A percentile compares a stretch with the other conserved stretches of the same genome.
Conservation (phyloP, 768 basidiomycete species). For the Lentinula lateritia region DNA sequence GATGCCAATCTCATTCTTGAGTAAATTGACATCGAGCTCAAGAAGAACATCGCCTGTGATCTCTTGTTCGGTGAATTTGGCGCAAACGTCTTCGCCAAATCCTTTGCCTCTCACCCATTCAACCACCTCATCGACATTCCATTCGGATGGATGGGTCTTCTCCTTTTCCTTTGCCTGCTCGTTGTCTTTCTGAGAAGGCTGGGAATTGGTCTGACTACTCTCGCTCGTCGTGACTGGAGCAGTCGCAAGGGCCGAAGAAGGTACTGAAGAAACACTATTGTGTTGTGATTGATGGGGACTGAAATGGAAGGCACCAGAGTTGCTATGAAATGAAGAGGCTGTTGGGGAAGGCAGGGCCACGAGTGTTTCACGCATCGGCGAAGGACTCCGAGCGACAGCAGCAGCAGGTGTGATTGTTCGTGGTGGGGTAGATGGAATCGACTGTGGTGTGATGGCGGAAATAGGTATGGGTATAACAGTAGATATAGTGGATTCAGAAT, state of each 20-base stretch:
- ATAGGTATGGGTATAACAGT: slow-evolving; percentile 17
- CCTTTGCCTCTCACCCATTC: slow-evolving; percentile 83
- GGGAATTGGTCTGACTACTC: neutral
- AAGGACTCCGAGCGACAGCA: neutral
- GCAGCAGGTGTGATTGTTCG: neutral
- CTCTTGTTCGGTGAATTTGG: slow-evolving; percentile 97
- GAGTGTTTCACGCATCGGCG: slow-evolving; percentile 23
- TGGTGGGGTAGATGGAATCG: neutral
- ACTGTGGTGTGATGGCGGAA: slow-evolving; percentile 22
- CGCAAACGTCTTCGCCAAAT: slow-evolving; percentile 77
- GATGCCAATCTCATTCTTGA: slow-evolving; percentile 93
- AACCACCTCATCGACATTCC: slow-evolving; percentile 85
- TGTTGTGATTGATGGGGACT: slow-evolving; percentile 29
- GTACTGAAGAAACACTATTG: slow-evolving; percentile 29
- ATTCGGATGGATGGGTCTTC: slow-evolving; percentile 54
- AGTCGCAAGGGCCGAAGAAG: slow-evolving; percentile 11
- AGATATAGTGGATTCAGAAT: neutral
- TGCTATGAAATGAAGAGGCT: slow-evolving; percentile 16
- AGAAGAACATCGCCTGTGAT: slow-evolving; percentile 96
- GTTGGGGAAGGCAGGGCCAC: slow-evolving; percentile 19
- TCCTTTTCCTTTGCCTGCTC: neutral
- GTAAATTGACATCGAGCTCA: slow-evolving; percentile 85
- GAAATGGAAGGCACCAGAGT: slow-evolving; percentile 5
- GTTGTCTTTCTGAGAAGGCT: neutral
- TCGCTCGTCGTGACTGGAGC: neutral